Evolutionary conservation across 805 yeast genomes (phyloP).

Genomic region (Candida xiaguanensis): DNA sequence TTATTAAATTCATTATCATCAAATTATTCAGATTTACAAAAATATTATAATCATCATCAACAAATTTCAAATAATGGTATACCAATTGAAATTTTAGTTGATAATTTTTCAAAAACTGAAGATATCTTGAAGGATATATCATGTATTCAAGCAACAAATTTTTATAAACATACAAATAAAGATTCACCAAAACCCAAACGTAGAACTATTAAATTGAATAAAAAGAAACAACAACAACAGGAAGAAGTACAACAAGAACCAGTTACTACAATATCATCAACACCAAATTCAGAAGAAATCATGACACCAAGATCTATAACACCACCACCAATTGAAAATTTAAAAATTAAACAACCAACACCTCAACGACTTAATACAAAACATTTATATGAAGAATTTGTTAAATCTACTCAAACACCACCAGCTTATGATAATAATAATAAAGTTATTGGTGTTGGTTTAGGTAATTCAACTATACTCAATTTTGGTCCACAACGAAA

Average conservation of each 20-base stretch:
- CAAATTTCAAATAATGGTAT: slow-evolving; percentile 26
- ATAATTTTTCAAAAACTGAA: slow-evolving; percentile 29
- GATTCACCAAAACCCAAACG: slow-evolving; percentile 36
- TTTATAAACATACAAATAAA: slow-evolving; percentile 25
- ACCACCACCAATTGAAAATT: background rate
- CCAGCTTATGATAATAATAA: slow-evolving; percentile 15
- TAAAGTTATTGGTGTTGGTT: slow-evolving; percentile 27
- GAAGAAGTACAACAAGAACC: background rate
- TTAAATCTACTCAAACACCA: slow-evolving; percentile 12
- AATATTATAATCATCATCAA: slow-evolving; percentile 11
- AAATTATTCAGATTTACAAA: slow-evolving; percentile 14
- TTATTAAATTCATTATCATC: slow-evolving; percentile 34
- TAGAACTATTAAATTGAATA: slow-evolving; percentile 34
- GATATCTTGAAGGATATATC: slow-evolving; percentile 39
- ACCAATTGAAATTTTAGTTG: slow-evolving; percentile 33
- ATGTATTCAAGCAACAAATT: slow-evolving; percentile 43
- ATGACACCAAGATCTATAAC: background rate
- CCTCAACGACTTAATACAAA: slow-evolving; percentile 6
- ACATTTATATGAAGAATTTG: slow-evolving; percentile 7
- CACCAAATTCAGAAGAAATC: background rate
- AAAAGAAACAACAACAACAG: slow-evolving; percentile 10
- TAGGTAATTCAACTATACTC: slow-evolving; percentile 33
- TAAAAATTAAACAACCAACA: slow-evolving; percentile 9
- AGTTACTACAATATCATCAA: slow-evolving; percentile 1
- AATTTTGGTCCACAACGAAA: slow-evolving; percentile 22